Evolutionary conservation across 148 eudicot genomes (phyloP).

Genomic region (Amaranthus hypochondriacus): DNA sequence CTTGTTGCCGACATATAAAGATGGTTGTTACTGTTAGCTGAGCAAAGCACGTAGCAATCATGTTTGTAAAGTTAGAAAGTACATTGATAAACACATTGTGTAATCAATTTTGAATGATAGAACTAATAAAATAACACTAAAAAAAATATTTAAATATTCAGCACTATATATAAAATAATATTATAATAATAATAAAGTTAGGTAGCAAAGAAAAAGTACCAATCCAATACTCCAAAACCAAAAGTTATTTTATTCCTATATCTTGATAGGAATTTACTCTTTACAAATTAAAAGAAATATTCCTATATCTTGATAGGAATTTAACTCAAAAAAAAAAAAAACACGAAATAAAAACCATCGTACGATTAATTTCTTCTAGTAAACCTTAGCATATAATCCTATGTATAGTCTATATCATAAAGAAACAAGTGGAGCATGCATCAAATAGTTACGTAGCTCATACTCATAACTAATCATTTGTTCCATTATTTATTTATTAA

Average conservation of each 20-base stretch:
- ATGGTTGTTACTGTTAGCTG: no score
- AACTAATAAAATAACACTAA: neutral
- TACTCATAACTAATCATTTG: neutral
- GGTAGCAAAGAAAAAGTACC: neutral
- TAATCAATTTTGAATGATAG: neutral
- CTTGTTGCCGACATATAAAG: no score
- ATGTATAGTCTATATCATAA: constrained; percentile 17
- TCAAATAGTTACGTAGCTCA: neutral
- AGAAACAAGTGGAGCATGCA: neutral
- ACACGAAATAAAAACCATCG: neutral
- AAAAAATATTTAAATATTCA: neutral
- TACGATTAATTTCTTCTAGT: neutral
- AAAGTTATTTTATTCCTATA: constrained; percentile 9
- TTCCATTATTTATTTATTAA: constrained; percentile 11
- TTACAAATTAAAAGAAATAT: constrained; percentile 11
- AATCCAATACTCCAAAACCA: neutral
- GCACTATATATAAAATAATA: neutral
- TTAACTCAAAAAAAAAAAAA: constrained; percentile 2
- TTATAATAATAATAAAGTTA: neutral
- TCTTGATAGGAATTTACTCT: constrained; percentile 13
- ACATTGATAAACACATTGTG: no score
- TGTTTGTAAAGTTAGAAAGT: neutral
- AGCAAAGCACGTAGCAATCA: no score
- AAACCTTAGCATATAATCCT: neutral
- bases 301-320: constrained; percentile 18